Conservation (phyloP, 2,329 filamentous ascomycete species). For the Elsinoe ampelina region DNA sequence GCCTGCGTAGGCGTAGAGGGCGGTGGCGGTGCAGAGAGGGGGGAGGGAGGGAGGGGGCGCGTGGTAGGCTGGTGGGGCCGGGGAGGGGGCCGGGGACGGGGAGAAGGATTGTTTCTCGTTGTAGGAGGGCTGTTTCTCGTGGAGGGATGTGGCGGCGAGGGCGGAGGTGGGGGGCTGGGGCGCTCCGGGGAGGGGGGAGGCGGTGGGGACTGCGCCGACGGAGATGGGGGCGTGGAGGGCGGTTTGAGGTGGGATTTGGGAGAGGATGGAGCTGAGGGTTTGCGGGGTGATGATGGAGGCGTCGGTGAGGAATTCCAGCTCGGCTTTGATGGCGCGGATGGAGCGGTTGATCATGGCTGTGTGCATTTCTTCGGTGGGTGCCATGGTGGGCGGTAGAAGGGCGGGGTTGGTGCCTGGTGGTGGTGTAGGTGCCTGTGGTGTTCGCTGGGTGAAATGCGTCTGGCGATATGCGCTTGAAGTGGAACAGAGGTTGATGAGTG, state of each 20-base stretch:
- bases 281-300: conserved; percentile 66
- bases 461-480: background rate
- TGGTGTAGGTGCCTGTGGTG: background rate
- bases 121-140: conserved; percentile 20
- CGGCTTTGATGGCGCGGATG: conserved; percentile 78
- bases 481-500: background rate
- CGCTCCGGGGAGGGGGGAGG: conserved; percentile 17
- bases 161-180: conserved; percentile 24
- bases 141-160: conserved; percentile 25
- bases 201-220: conserved; percentile 28
- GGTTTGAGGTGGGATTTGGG: conserved; percentile 63
- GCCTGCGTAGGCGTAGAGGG: conserved; percentile 74
- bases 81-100: conserved; percentile 33
- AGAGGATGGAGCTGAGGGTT: conserved; percentile 65
- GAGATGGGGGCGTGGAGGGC: conserved; percentile 39
- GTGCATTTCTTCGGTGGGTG: conserved; percentile 34
- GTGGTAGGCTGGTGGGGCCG: conserved; percentile 43
- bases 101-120: conserved; percentile 32
- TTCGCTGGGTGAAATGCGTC: background rate
- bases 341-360: conserved; percentile 68
- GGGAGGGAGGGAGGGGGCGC: conserved; percentile 35
- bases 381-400: conserved; percentile 19
- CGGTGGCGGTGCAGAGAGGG: conserved; percentile 63
- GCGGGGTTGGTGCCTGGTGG: background rate
- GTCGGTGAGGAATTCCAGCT: conserved; percentile 83